A percentile compares a stretch with the other conserved stretches of the same genome.
Conservation (phyloP, 768 basidiomycete species). For the Lactifluus pinguis region DNA sequence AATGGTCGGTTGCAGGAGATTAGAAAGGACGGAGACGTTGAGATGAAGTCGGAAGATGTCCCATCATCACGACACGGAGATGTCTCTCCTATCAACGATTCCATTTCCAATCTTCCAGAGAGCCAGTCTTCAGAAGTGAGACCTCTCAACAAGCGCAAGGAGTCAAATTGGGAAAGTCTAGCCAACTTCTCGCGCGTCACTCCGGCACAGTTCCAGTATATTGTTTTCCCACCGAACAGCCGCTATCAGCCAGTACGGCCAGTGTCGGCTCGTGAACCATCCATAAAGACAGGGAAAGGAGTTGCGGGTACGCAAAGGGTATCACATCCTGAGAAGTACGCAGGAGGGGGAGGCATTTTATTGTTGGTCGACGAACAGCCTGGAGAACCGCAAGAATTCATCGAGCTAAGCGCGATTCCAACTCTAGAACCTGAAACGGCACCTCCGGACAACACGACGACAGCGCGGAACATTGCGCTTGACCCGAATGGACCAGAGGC, state of each 20-base stretch:
- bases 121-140: slow-evolving; percentile 31
- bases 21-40: slow-evolving; percentile 57
- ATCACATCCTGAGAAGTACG: slow-evolving; percentile 47
- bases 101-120: slow-evolving; percentile 41
- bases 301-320: slow-evolving; percentile 21
- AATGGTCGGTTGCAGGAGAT: slow-evolving; percentile 40
- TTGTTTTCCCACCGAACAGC: slow-evolving; percentile 69
- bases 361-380: slow-evolving; percentile 70
- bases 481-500: slow-evolving; percentile 67
- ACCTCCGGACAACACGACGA: slow-evolving; percentile 27
- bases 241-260: slow-evolving; percentile 88
- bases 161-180: slow-evolving; percentile 66
- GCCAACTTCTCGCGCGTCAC: slow-evolving; percentile 90
- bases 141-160: slow-evolving; percentile 53
- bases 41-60: slow-evolving; percentile 64
- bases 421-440: slow-evolving; percentile 19
- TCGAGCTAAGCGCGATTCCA: slow-evolving; percentile 41
- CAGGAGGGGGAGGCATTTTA: slow-evolving; percentile 82
- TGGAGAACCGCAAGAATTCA: slow-evolving; percentile 63
- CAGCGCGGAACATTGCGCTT: slow-evolving; percentile 46
- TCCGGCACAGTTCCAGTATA: slow-evolving; percentile 76
- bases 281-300: slow-evolving; percentile 22
- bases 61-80: slow-evolving; percentile 41
- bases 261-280: slow-evolving; percentile 39
- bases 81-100: slow-evolving; percentile 48